phyloP scores from a whole-genome alignment of 78 protist genomes.

The Acrasis kona region DNA sequence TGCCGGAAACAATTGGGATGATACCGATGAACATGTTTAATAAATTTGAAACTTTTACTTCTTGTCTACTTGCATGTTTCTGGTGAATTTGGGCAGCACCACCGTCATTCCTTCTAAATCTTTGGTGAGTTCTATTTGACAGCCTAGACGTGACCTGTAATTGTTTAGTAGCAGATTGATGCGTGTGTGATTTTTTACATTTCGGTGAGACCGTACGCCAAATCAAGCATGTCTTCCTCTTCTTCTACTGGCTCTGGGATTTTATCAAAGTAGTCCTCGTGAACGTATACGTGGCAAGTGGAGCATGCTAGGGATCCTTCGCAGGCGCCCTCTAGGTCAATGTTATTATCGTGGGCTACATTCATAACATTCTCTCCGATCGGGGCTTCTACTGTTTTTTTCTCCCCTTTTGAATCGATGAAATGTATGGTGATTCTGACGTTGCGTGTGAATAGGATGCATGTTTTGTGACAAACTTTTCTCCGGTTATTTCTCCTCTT shows the following conservation, averaged over 20 bases:
- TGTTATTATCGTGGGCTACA: slow-evolving; percentile 13
- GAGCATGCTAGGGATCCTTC: slow-evolving; percentile 35
- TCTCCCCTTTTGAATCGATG: background rate
- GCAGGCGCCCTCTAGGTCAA: slow-evolving; percentile 37
- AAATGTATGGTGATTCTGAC: background rate
- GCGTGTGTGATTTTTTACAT: no score
- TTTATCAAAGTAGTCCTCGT: slow-evolving; percentile 13
- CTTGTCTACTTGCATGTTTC: slow-evolving; percentile 40
- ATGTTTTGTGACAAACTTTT: background rate
- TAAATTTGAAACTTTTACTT: no score
- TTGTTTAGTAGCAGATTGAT: no score
- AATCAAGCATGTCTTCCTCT: slow-evolving; percentile 42
- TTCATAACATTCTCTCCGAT: slow-evolving; percentile 24
- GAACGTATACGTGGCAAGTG: slow-evolving; percentile 31
- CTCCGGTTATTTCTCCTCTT: background rate
- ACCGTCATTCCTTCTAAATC: slow-evolving; percentile 15
- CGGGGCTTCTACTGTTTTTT: background rate
- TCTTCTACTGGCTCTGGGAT: slow-evolving; percentile 20
- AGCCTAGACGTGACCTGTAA: slow-evolving; percentile 16
- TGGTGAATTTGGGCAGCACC: slow-evolving; percentile 30
- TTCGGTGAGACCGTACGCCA: slow-evolving; percentile 14
- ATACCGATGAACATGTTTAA: no score
- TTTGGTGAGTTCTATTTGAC: slow-evolving; percentile 19
- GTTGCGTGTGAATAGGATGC: background rate
- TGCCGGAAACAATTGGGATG: no score